Conservation (phyloP, 306 rosid genomes). For the Erythrophleum fordii region DNA sequence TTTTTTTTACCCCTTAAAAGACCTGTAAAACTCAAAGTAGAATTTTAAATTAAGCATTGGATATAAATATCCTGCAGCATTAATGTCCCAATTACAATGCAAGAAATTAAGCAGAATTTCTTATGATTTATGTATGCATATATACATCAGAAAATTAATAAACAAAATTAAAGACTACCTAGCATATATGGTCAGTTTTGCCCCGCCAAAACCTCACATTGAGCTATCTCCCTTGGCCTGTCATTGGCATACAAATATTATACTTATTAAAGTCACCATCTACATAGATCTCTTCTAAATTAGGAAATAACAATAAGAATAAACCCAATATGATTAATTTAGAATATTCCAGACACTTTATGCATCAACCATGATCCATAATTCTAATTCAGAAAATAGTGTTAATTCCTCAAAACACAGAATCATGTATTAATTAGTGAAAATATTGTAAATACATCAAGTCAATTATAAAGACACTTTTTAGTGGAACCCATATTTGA, state of each 20-base stretch:
- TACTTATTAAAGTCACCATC: background rate
- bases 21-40: no score
- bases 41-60: background rate
- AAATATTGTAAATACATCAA: no score
- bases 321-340: background rate
- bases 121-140: conserved; percentile 26
- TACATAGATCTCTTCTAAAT: background rate
- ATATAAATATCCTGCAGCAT: background rate
- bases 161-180: conserved; percentile 29
- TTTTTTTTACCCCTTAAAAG: no score
- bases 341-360: background rate
- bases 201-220: conserved; percentile 35
- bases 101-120: conserved; percentile 17
- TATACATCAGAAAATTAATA: conserved; percentile 38
- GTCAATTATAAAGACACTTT: no score
- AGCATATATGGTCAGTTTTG: conserved; percentile 3
- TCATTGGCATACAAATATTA: conserved; percentile 9
- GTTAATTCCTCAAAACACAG: background rate
- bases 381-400: no score
- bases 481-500: no score
- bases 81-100: conserved; percentile 28
- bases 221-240: conserved; percentile 28
- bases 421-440: no score
- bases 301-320: background rate
- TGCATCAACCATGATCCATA: background rate